Evolutionary conservation across 106 monocot genomes (phyloP).

Genomic region (Apostasia ramifera): DNA sequence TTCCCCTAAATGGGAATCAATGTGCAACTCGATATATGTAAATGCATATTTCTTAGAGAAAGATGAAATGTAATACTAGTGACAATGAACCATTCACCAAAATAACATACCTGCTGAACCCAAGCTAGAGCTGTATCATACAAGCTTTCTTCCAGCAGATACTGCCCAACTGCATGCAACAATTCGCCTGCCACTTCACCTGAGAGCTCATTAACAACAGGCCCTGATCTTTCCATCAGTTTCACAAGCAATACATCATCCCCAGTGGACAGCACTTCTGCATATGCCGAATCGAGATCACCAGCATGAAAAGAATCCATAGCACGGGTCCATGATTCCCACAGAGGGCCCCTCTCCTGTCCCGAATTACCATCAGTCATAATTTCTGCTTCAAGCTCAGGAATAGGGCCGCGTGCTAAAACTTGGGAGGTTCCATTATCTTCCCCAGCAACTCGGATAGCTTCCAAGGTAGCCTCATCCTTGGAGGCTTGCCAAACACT

Average conservation of each 20-base stretch:
- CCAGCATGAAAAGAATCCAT: constrained; percentile 88
- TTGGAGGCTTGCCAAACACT: constrained; percentile 99
- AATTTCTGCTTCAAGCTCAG: constrained; percentile 58
- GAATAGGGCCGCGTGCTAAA: constrained; percentile 26
- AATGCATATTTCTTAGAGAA: too few species aligned
- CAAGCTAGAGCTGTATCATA: constrained; percentile 67
- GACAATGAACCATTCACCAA: background rate
- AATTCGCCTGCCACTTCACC: constrained; percentile 56
- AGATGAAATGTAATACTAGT: too few species aligned
- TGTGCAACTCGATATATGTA: too few species aligned
- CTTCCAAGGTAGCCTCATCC: constrained; percentile 97
- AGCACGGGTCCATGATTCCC: constrained; percentile 80
- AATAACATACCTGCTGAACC: constrained; percentile 72
- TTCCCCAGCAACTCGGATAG: constrained; percentile 89
- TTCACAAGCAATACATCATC: constrained; percentile 81
- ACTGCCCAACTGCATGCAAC: constrained; percentile 63
- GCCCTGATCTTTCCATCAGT: constrained; percentile 91
- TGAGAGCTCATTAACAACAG: constrained; percentile 74
- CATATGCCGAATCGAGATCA: constrained; percentile 85
- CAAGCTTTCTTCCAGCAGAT: constrained; percentile 67
- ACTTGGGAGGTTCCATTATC: constrained; percentile 56
- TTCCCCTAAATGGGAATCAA: too few species aligned
- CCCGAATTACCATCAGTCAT: constrained; percentile 42
- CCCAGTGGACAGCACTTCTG: constrained; percentile 59
- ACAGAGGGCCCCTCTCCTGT: constrained; percentile 44